These are phyloP conservation scores for Oenanthe javanica DNA, from an alignment of 140 eudicot genomes.

Conservation along the genomic window DNA sequence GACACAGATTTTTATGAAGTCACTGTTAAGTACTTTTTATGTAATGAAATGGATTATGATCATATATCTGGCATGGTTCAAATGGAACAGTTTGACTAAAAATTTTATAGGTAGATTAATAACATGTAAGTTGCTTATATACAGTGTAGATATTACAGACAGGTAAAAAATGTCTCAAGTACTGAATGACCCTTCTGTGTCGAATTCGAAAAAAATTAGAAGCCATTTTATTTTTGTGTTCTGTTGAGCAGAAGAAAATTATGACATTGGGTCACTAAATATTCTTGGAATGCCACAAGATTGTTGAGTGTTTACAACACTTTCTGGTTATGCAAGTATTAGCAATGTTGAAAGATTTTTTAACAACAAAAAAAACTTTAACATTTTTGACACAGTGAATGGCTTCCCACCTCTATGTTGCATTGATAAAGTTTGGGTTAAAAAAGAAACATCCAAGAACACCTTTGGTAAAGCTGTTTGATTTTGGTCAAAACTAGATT, in stretches of 20 bases:
- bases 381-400: neutral
- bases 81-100: neutral
- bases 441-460: neutral
- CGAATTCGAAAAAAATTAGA: neutral
- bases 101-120: neutral
- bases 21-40: neutral
- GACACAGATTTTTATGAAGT: neutral
- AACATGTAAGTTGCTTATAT: neutral
- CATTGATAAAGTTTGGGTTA: neutral
- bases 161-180: neutral
- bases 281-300: neutral
- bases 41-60: neutral
- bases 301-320: neutral
- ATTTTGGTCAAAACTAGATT: neutral
- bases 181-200: neutral
- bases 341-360: neutral
- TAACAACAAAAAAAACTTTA: neutral
- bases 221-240: neutral
- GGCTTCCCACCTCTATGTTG: neutral
- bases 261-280: neutral
- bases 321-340: neutral
- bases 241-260: neutral
- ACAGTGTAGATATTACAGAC: neutral
- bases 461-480: neutral
- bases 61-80: neutral